Evolutionary conservation across 768 basidiomycete species (phyloP).

Genomic region (Boletellus sp.): DNA sequence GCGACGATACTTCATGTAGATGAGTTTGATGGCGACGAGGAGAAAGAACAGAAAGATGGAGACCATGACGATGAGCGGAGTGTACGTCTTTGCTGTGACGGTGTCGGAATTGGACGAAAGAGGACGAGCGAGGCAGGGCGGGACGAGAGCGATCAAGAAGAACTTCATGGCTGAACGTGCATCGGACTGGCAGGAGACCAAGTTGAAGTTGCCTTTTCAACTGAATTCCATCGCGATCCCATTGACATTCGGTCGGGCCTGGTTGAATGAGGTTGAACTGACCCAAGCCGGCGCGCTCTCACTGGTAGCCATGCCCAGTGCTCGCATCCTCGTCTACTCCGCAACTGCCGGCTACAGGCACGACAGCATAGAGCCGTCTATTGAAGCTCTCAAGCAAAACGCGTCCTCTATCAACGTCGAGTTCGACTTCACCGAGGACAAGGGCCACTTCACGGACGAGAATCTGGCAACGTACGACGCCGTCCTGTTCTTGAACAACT

Average conservation of each 20-base stretch:
- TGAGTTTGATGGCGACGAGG: constrained; percentile 21
- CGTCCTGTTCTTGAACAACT: constrained; percentile 64
- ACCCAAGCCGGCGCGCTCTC: neutral
- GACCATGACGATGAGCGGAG: constrained; percentile 13
- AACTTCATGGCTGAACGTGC: constrained; percentile 6
- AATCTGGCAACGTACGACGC: constrained; percentile 58
- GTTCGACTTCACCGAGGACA: constrained; percentile 68
- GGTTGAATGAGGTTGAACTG: neutral
- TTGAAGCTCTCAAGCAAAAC: constrained; percentile 48
- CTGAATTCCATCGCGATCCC: constrained; percentile 18
- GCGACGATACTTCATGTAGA: constrained; percentile 30
- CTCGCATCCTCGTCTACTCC: constrained; percentile 55
- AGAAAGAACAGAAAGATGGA: constrained; percentile 17
- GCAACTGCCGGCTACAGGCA: constrained; percentile 63
- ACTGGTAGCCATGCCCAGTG: constrained; percentile 20
- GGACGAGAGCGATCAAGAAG: neutral
- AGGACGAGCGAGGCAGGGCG: constrained; percentile 12
- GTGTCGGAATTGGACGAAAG: constrained; percentile 1
- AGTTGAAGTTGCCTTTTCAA: constrained; percentile 6
- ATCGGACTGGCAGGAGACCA: neutral
- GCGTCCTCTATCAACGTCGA: constrained; percentile 45
- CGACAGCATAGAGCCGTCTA: constrained; percentile 72
- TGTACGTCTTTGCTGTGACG: constrained; percentile 1
- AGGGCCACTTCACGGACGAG: constrained; percentile 49
- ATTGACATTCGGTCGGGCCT: neutral